Conservation (phyloP, 1,284 basidiomycete species). For the Puccinia brachypodii region DNA sequence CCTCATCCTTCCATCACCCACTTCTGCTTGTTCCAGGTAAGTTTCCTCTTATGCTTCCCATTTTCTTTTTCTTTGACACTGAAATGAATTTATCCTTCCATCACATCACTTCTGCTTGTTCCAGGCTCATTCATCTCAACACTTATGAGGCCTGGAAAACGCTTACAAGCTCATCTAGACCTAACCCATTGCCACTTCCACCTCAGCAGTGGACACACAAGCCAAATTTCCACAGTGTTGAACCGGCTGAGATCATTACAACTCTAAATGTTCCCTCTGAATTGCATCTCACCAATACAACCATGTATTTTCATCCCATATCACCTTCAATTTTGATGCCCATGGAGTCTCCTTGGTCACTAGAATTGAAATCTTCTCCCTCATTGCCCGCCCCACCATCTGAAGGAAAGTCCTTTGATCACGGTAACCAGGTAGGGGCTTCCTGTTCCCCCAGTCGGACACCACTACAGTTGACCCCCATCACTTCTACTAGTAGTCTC, state of each 20-base stretch:
- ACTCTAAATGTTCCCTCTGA: background rate
- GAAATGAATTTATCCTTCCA: too few relatives aligned
- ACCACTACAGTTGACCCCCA: conserved; percentile 8
- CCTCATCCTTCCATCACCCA: too few relatives aligned
- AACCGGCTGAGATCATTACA: background rate
- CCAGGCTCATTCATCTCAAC: too few relatives aligned
- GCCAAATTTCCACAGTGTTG: background rate
- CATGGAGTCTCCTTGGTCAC: background rate
- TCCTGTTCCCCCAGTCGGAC: conserved; percentile 14
- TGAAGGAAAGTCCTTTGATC: background rate
- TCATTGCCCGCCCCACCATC: conserved; percentile 8
- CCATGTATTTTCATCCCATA: conserved; percentile 44
- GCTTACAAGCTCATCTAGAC: background rate
- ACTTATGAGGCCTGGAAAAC: background rate
- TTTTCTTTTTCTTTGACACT: too few relatives aligned
- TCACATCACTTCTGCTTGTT: too few relatives aligned
- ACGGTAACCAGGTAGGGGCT: background rate
- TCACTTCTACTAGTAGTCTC: conserved; percentile 8
- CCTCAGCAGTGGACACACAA: background rate
- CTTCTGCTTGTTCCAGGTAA: too few relatives aligned
- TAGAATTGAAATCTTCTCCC: background rate
- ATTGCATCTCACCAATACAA: background rate
- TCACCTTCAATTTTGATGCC: conserved; percentile 43
- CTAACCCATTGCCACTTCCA: background rate
- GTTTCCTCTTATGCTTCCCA: too few relatives aligned